phyloP scores from a whole-genome alignment of 306 rosid species.

The Psophocarpus tetragonolobus region DNA sequence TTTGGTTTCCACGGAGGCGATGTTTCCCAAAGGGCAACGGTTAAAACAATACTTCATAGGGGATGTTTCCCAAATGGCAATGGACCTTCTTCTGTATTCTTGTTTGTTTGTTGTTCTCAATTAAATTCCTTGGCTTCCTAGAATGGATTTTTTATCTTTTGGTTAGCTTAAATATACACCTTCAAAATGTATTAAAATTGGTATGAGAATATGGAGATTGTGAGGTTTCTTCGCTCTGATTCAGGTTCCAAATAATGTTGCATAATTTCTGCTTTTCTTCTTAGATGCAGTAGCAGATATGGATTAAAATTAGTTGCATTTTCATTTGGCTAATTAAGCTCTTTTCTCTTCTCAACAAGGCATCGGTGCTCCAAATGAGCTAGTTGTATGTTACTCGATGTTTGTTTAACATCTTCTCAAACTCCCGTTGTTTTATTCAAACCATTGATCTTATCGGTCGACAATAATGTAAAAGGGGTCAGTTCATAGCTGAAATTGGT shows the following conservation, averaged over 20 bases:
- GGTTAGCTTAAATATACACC: neutral
- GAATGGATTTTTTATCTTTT: neutral
- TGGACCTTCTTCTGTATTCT: neutral
- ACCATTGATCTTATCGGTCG: neutral
- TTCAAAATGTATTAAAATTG: neutral
- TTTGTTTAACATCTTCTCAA: neutral
- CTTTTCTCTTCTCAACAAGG: neutral
- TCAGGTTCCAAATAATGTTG: conserved; percentile 32
- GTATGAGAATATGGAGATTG: conserved; percentile 9
- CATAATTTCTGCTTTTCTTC: neutral
- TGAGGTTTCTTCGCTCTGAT: conserved; percentile 28
- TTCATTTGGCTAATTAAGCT: neutral
- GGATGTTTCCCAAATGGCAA: conserved; percentile 25
- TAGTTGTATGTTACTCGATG: neutral
- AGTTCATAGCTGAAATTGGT: conserved; percentile 2
- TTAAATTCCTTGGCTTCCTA: conserved; percentile 2
- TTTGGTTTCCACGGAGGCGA: conserved; percentile 20
- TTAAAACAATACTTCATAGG: neutral
- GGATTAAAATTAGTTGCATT: conserved; percentile 7
- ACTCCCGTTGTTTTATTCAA: too few relatives aligned
- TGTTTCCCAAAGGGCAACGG: conserved; percentile 7
- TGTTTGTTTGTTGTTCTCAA: conserved; percentile 1
- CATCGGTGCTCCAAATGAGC: neutral
- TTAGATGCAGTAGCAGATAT: neutral
- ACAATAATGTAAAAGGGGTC: neutral